phyloP scores from a whole-genome alignment of 2,329 filamentous ascomycete genomes.

The Alternaria gaisen region DNA sequence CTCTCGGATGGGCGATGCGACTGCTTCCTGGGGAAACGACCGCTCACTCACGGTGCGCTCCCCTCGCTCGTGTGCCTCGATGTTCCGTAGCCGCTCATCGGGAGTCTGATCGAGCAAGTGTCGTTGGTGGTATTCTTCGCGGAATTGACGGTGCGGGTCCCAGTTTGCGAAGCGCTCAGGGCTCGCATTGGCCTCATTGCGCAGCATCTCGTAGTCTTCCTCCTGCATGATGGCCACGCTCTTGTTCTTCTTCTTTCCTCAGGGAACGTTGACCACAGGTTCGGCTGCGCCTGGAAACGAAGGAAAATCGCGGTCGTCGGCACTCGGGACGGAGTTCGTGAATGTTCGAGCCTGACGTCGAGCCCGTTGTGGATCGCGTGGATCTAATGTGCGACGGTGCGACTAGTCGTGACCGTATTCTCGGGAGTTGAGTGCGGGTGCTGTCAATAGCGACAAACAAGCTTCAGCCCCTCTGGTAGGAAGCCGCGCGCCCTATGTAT shows the following conservation, averaged over 20 bases:
- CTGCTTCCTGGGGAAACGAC: slow-evolving; percentile 10
- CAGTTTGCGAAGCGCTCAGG: slow-evolving; percentile 39
- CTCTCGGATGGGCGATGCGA: slow-evolving; percentile 16
- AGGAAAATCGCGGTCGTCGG: slow-evolving; percentile 3
- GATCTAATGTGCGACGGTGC: slow-evolving; percentile 11
- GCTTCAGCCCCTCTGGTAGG: not conserved
- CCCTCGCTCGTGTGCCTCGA: slow-evolving; percentile 12
- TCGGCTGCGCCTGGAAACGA: not conserved
- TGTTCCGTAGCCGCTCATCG: slow-evolving; percentile 17
- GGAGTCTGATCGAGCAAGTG: slow-evolving; percentile 31
- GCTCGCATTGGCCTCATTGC: slow-evolving; percentile 41
- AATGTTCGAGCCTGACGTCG: slow-evolving; percentile 17
- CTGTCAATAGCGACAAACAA: not conserved
- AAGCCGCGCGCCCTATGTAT: not conserved
- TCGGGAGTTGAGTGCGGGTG: slow-evolving; percentile 6
- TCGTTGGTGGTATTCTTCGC: slow-evolving; percentile 32
- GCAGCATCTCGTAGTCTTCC: slow-evolving; percentile 40
- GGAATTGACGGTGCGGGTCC: slow-evolving; percentile 41
- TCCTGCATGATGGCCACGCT: slow-evolving; percentile 37
- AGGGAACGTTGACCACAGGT: not conserved
- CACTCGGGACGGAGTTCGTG: not conserved
- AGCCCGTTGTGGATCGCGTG: slow-evolving; percentile 15
- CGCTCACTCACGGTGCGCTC: slow-evolving; percentile 17
- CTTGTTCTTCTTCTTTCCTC: not conserved
- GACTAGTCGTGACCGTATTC: slow-evolving; percentile 10